A percentile compares a stretch with the other conserved stretches of the same genome.
Conservation (phyloP, 2,329 filamentous ascomycete species). For the Fusarium robinianum region DNA sequence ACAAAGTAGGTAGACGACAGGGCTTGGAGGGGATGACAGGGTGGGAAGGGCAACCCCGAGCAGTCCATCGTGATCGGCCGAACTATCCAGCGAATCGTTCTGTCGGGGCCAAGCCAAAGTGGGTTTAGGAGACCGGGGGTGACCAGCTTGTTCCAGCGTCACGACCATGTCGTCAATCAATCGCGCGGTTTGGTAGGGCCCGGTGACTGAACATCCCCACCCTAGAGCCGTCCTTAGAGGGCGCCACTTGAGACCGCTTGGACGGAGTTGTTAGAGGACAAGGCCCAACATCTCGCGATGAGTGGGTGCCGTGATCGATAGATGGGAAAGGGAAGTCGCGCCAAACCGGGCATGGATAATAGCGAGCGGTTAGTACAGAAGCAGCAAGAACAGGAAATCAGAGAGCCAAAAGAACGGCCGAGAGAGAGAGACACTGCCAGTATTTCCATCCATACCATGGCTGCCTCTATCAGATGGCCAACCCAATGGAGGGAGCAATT, state of each 20-base stretch:
- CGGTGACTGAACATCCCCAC: constrained; percentile 10
- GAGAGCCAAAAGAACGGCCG: no score
- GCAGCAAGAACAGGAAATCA: no score
- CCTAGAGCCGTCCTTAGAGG: constrained; percentile 8
- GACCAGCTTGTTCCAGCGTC: constrained; percentile 6
- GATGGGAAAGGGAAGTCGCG: constrained; percentile 8
- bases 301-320: constrained; percentile 1
- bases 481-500: not conserved
- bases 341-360: constrained; percentile 20
- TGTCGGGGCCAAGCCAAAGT: constrained; percentile 36
- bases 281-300: not conserved
- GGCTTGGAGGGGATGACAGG: constrained; percentile 12
- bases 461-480: not conserved
- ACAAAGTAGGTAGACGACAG: not conserved
- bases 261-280: not conserved
- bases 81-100: constrained; percentile 31
- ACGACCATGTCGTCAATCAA: constrained; percentile 6
- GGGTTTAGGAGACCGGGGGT: constrained; percentile 15
- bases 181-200: constrained; percentile 10
- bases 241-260: constrained; percentile 18
- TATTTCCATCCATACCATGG: not conserved
- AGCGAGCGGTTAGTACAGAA: not conserved
- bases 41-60: constrained; percentile 13
- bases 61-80: constrained; percentile 30
- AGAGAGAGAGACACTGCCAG: no score